Evolutionary conservation across 805 yeast species (phyloP), one percentile per base, ranked within the genome.

Genomic region (Sugiyamaella smithiae): DNA sequence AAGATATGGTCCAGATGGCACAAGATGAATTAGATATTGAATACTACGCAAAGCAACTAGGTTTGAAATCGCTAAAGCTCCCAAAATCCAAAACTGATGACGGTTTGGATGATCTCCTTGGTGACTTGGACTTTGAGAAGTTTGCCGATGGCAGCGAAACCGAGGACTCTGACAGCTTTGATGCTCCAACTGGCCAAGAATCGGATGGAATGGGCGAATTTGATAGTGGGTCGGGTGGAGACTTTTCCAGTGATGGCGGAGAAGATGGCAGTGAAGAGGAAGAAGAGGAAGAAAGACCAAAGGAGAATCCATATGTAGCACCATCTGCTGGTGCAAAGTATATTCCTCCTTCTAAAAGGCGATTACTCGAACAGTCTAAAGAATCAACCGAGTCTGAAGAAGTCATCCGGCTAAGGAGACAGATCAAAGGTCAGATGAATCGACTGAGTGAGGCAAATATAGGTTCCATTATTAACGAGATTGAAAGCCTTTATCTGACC

Each of bases 391-490:
- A 72, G 22, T 69, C 77, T 17, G 80, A 76, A 50, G 80, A 75
- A 47, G 62, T 72, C 5, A 43, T 69, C 2, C 76, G 73, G 31
- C 68, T 90, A 31, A 75, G 76, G 46, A 79, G 81, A 57, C 69
- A 80, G 4, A 76, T 90, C 42, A 93, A 89, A 59, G 90, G 97
- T 50, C 81, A 88, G 1, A 71, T 93, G 59, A 93, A 93, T 65
- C 84, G 82, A 65, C 73, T 93, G n/a, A 85, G 97, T 0, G 98
- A 91, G 58, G 81, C 95, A 0, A 93, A 90, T 53, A 72, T 90
- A 24, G 71, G 78, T 9, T 70, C 82, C 1, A 87, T 90, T 45
- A 80, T 85, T 17, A 75, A 77, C 50, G 88, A 87, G 22, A 68
- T 93, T 45, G 82, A 81, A 57, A 73, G 71, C 0, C 67, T 88